These are phyloP conservation scores for Cystobasidium ongulense DNA, from an alignment of 768 basidiomycete species.

Conservation along the genomic window DNA sequence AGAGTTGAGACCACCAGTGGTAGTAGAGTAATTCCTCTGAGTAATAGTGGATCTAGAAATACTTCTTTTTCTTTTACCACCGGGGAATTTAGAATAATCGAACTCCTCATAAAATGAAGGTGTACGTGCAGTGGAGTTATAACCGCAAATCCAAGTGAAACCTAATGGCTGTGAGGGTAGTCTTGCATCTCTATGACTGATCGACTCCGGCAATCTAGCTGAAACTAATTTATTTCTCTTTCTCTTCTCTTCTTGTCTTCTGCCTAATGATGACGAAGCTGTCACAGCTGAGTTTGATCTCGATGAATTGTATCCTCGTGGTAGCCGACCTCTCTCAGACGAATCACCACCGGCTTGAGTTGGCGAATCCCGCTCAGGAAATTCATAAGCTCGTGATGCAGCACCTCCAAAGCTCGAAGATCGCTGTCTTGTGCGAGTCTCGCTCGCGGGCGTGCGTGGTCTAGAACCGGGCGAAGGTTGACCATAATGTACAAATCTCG, in stretches of 20 bases:
- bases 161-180: slow-evolving; percentile 25
- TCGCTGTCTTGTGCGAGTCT: neutral
- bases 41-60: slow-evolving; percentile 8
- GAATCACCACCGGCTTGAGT: neutral
- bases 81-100: slow-evolving; percentile 9
- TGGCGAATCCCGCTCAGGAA: neutral
- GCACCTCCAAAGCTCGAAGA: slow-evolving; percentile 2
- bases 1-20: neutral
- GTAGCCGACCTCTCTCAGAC: neutral
- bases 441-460: neutral
- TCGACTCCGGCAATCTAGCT: neutral
- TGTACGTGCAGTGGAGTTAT: neutral
- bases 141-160: slow-evolving; percentile 20
- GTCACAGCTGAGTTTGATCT: neutral
- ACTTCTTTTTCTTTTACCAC: slow-evolving; percentile 13
- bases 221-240: slow-evolving; percentile 11
- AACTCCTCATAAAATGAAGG: slow-evolving; percentile 25
- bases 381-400: neutral
- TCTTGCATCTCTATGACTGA: slow-evolving; percentile 11
- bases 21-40: neutral
- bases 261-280: slow-evolving; percentile 1
- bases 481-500: neutral
- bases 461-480: neutral
- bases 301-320: neutral
- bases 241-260: slow-evolving; percentile 4